Conservation (phyloP, 768 basidiomycete species). For the Chlorophyllum brunneum region DNA sequence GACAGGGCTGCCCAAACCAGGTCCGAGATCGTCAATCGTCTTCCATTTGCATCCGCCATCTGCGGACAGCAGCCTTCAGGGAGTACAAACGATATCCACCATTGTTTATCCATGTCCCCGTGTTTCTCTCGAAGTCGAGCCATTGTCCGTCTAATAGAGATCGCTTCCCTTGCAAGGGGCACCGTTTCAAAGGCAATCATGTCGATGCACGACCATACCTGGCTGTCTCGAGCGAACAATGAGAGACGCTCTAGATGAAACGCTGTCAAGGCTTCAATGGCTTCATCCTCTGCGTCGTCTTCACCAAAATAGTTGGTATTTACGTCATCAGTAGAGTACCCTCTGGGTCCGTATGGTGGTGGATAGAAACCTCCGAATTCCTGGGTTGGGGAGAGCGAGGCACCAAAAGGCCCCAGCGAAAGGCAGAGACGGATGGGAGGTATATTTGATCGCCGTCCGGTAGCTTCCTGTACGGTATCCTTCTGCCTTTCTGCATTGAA, state of each 20-base stretch:
- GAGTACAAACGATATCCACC: slow-evolving; percentile 74
- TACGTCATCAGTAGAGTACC: slow-evolving; percentile 25
- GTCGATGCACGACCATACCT: slow-evolving; percentile 54
- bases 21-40: slow-evolving; percentile 29
- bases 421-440: slow-evolving; percentile 49
- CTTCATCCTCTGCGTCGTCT: slow-evolving; percentile 27
- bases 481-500: slow-evolving; percentile 19
- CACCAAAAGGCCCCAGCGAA: slow-evolving; percentile 74
- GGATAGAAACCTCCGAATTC: slow-evolving; percentile 78
- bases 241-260: slow-evolving; percentile 65
- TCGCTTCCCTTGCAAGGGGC: slow-evolving; percentile 61
- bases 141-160: slow-evolving; percentile 63
- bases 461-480: slow-evolving; percentile 18
- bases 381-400: slow-evolving; percentile 58
- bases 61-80: slow-evolving; percentile 48
- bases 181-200: slow-evolving; percentile 77
- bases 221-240: slow-evolving; percentile 44
- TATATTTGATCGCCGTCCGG: neutral
- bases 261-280: slow-evolving; percentile 47
- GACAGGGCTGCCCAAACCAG: slow-evolving; percentile 40
- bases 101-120: slow-evolving; percentile 45
- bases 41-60: slow-evolving; percentile 18
- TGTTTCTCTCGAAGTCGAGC: slow-evolving; percentile 25
- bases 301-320: slow-evolving; percentile 43
- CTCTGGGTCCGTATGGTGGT: slow-evolving; percentile 65